These are phyloP conservation scores for Chaetomium sp. DNA, from an alignment of 2,329 filamentous ascomycete species.

Conservation along the genomic window DNA sequence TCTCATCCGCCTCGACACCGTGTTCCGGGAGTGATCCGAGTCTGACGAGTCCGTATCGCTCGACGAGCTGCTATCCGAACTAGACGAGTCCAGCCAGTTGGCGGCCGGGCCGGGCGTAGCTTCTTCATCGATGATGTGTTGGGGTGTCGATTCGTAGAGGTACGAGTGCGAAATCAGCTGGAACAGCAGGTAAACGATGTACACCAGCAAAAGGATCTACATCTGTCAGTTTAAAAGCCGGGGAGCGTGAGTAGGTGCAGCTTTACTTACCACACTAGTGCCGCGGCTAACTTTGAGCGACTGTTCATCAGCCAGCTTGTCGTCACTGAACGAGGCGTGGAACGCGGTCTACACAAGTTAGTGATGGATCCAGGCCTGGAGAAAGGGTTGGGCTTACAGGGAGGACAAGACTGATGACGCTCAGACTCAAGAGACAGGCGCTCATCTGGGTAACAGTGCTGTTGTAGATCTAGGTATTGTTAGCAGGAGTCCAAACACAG, in stretches of 20 bases:
- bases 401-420: slow-evolving; percentile 80
- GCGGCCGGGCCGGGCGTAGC: slow-evolving; percentile 78
- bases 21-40: slow-evolving; percentile 53
- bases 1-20: slow-evolving; percentile 68
- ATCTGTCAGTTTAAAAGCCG: slow-evolving; percentile 15
- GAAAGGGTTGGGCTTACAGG: slow-evolving; percentile 49
- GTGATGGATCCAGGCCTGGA: neutral
- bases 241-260: neutral
- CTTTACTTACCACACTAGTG: slow-evolving; percentile 66
- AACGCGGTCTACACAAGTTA: slow-evolving; percentile 63
- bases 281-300: slow-evolving; percentile 83
- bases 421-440: slow-evolving; percentile 82
- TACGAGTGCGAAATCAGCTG: slow-evolving; percentile 89
- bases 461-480: slow-evolving; percentile 66
- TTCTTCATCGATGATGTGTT: slow-evolving; percentile 88
- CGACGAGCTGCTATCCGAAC: slow-evolving; percentile 48
- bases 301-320: slow-evolving; percentile 54
- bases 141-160: slow-evolving; percentile 86
- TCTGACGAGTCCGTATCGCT: slow-evolving; percentile 63
- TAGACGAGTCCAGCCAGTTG: slow-evolving; percentile 71
- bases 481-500: neutral
- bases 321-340: slow-evolving; percentile 72
- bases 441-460: slow-evolving; percentile 95
- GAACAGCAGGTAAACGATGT: slow-evolving; percentile 77
- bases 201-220: slow-evolving; percentile 71